Evolutionary conservation across 768 basidiomycete species (phyloP).

Genomic region (Mycena haematopus): DNA sequence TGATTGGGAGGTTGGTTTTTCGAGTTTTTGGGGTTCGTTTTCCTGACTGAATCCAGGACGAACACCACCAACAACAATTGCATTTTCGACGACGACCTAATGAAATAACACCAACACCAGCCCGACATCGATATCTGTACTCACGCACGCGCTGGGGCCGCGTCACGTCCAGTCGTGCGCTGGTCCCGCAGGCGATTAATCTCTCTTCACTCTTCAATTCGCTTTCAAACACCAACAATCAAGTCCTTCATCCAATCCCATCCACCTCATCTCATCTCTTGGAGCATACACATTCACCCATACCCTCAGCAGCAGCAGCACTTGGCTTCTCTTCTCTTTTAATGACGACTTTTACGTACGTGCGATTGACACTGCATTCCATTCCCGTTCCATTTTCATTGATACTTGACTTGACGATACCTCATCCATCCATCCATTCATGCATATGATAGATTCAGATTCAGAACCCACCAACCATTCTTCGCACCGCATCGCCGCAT

Average conservation of each 20-base stretch:
- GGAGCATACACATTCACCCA: not conserved
- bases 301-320: not conserved
- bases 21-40: not conserved
- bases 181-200: not conserved
- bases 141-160: not conserved
- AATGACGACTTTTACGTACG: constrained; percentile 1
- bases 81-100: constrained; percentile 10
- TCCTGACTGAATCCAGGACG: not conserved
- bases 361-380: no score
- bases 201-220: no score
- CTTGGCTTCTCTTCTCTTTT: not conserved
- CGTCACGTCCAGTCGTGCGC: not conserved
- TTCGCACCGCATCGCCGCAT: no score
- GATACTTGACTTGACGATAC: no score
- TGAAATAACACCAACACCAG: constrained; percentile 1
- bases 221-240: not conserved
- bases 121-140: not conserved
- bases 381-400: no score
- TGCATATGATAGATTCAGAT: not conserved
- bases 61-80: not conserved
- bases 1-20: not conserved
- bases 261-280: not conserved
- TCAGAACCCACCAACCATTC: not conserved
- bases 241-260: not conserved
- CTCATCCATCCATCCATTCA: constrained; percentile 7